Evolutionary conservation across 2,329 filamentous ascomycete genomes (phyloP).

Genomic region (Penicillium sp.): DNA sequence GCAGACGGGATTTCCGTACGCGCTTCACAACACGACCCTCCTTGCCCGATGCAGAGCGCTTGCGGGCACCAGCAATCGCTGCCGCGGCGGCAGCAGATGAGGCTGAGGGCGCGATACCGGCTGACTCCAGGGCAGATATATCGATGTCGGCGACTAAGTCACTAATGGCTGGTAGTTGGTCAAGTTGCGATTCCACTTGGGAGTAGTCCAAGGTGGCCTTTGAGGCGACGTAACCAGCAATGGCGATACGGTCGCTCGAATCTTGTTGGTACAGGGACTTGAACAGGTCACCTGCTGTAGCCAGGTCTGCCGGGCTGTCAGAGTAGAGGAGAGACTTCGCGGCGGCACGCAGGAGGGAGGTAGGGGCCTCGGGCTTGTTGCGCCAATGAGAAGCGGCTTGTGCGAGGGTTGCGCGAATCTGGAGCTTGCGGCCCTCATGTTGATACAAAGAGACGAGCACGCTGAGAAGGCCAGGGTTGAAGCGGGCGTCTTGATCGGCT

Average conservation of each 20-base stretch:
- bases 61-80: slow-evolving; percentile 37
- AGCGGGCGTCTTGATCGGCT: slow-evolving; percentile 68
- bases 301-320: slow-evolving; percentile 65
- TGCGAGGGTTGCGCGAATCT: slow-evolving; percentile 71
- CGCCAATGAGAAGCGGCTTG: slow-evolving; percentile 83
- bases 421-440: slow-evolving; percentile 69
- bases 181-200: slow-evolving; percentile 35
- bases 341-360: slow-evolving; percentile 75
- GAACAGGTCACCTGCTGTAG: slow-evolving; percentile 76
- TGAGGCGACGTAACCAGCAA: slow-evolving; percentile 83
- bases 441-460: slow-evolving; percentile 77
- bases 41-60: slow-evolving; percentile 38
- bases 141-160: slow-evolving; percentile 47
- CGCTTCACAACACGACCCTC: slow-evolving; percentile 40
- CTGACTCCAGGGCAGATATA: slow-evolving; percentile 44
- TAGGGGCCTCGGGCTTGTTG: slow-evolving; percentile 57
- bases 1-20: slow-evolving; percentile 47
- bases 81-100: slow-evolving; percentile 31
- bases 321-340: slow-evolving; percentile 81
- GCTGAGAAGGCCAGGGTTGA: slow-evolving; percentile 80
- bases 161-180: slow-evolving; percentile 40
- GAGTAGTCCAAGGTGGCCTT: slow-evolving; percentile 57
- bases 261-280: slow-evolving; percentile 66
- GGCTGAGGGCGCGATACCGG: slow-evolving; percentile 42
- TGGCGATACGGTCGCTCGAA: slow-evolving; percentile 64